Conservation (phyloP, 345 rosid species). For the Aethionema arabicum region DNA sequence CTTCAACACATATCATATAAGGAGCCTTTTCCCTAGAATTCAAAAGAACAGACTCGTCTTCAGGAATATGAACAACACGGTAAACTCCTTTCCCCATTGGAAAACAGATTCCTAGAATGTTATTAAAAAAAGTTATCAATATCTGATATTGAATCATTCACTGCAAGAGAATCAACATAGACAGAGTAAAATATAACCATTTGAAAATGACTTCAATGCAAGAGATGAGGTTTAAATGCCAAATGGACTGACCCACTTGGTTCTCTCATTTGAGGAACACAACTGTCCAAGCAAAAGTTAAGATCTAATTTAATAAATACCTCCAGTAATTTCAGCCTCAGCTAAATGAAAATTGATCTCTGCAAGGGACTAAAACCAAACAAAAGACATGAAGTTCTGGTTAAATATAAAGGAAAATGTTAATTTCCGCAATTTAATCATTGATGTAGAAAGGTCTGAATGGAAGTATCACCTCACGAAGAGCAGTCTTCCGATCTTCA, state of each 20-base stretch:
- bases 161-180: conserved; percentile 14
- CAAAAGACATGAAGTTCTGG: conserved; percentile 33
- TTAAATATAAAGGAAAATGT: conserved; percentile 33
- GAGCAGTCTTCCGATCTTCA: conserved; percentile 94
- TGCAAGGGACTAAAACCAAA: conserved; percentile 74
- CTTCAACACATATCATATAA: conserved; percentile 84
- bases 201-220: not conserved
- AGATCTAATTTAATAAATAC: conserved; percentile 38
- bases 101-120: conserved; percentile 81
- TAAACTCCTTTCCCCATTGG: conserved; percentile 97
- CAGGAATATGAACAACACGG: conserved; percentile 95
- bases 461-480: conserved; percentile 68
- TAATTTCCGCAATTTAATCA: conserved; percentile 20
- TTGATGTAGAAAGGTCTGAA: conserved; percentile 3
- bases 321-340: conserved; percentile 88
- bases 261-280: conserved; percentile 9
- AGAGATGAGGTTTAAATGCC: conserved; percentile 15
- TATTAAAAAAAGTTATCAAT: conserved; percentile 22
- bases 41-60: conserved; percentile 94
- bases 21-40: conserved; percentile 99
- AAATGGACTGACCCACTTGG: conserved; percentile 17
- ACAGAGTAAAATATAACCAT: not conserved
- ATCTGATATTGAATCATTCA: conserved; percentile 13
- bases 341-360: conserved; percentile 77
- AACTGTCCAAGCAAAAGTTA: conserved; percentile 12